Evolutionary conservation across 2,329 filamentous ascomycete species (phyloP).

Genomic region (Talaromyces piceae): DNA sequence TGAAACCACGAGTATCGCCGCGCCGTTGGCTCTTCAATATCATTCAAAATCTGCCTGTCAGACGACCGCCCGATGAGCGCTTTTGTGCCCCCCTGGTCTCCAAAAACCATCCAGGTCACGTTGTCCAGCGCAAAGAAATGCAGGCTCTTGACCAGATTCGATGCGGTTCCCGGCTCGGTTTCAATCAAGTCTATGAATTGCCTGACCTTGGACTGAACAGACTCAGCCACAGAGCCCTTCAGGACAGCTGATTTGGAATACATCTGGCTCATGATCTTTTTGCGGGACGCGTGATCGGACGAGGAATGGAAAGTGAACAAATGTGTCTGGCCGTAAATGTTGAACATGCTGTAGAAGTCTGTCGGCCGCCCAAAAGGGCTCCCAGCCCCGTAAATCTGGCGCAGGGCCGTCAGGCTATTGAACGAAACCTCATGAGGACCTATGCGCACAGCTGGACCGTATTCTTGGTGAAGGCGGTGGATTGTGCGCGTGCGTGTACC

Average conservation of each 20-base stretch:
- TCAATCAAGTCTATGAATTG: not conserved
- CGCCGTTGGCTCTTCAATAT: not conserved
- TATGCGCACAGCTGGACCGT: not conserved
- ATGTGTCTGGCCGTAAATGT: not conserved
- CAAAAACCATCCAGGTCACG: conserved; percentile 1
- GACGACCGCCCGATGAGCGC: not conserved
- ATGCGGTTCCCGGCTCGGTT: not conserved
- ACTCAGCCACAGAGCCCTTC: not conserved
- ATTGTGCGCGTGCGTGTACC: conserved; percentile 2
- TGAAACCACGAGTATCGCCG: conserved; percentile 1
- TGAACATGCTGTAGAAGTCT: conserved; percentile 2
- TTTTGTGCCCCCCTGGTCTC: not conserved
- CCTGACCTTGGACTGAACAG: not conserved
- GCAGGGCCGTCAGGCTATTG: not conserved
- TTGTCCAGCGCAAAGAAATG: conserved; percentile 2
- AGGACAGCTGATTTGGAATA: conserved; percentile 2
- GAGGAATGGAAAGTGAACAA: conserved; percentile 5
- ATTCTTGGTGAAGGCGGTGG: conserved; percentile 1
- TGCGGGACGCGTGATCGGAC: not conserved
- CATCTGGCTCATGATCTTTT: not conserved
- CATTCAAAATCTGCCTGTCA: not conserved
- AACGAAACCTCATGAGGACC: conserved; percentile 4
- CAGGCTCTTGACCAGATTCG: not conserved
- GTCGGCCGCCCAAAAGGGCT: not conserved
- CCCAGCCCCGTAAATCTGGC: not conserved